Conservation (phyloP, 108 stramenopile genomes). For the Cyclotella baltica region DNA sequence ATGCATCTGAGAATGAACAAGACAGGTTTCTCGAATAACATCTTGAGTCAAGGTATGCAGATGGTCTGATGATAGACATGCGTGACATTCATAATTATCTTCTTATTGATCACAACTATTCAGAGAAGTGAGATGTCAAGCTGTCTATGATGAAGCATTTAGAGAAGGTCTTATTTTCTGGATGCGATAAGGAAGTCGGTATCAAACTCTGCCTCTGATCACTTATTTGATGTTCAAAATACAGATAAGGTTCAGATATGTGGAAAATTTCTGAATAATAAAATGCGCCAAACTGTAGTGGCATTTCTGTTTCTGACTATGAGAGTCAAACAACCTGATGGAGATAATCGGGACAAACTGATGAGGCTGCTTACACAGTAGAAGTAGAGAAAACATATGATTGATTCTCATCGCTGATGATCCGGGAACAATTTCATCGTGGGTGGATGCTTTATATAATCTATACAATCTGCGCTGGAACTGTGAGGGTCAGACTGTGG, state of each 20-base stretch:
- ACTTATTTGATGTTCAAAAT: slow-evolving; percentile 11
- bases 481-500: not conserved
- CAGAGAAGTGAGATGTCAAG: not conserved
- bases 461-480: not conserved
- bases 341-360: not conserved
- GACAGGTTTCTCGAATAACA: not conserved
- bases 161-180: not conserved
- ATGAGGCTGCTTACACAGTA: not conserved
- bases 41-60: not conserved
- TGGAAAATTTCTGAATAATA: not conserved
- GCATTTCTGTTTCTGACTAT: slow-evolving; percentile 9
- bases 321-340: not conserved
- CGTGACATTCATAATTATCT: slow-evolving; percentile 13
- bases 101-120: slow-evolving; percentile 3
- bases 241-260: not conserved
- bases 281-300: not conserved
- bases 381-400: not conserved
- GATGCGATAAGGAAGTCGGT: not conserved
- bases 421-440: not conserved
- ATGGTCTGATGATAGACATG: not conserved
- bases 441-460: not conserved
- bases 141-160: slow-evolving; percentile 11
- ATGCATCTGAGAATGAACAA: not conserved
- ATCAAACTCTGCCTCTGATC: slow-evolving; percentile 1
- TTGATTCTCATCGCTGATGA: not conserved